Base-by-base conservation (phyloP, 495 filamentous ascomycete species). In the Hamigera avellanea region DNA sequence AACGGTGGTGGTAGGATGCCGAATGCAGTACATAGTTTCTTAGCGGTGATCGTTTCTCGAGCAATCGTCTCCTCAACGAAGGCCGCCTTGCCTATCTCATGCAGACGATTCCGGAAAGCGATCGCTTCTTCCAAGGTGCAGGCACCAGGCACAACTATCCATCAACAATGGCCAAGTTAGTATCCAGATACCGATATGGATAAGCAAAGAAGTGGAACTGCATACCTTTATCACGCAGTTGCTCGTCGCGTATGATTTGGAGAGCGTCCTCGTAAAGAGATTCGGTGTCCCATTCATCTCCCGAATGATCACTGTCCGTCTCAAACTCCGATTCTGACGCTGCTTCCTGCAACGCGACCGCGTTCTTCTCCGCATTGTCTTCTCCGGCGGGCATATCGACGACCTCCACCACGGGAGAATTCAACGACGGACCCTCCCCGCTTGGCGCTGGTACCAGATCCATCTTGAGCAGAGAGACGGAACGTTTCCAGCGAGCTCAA, bases 1-100 rank as follows among this genome's bases (percentile, higher is more conserved):
- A 85, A 89, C 19, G 65, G 58, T 13, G 87, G 86, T 34, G 81
- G 80, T 19, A 71, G 56, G 41, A 94, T 78, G 33, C 83, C 81
- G 61, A 98, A 98, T n/a, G 89, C 91, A 5, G 86, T 91, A 43
- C 87, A 76, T 14, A 98, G 65, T 57, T 85, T 91, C 61, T 81
- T 83, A 15, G 81, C 84, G 1, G 81, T 76, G 41, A 89, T 73
- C 17, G 63, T 61, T 10, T 76, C 75, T 16, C 70, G 65, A 26
- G 75, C 73, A 37, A 95, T 69, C 8, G 82, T 87, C 40, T 77
- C 69, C 40, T 74, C 64, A 37, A 85, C 69, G 56, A 95, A 95
- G 12, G 75, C 68, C 32, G 77, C 73, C 31, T 80, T 80, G 3
- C 88, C 89, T 41, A 88, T 59, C 17, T 74, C 67, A 45, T 83